Conservation (phyloP, 1,284 basidiomycete genomes). For the Malassezia pachydermatis region DNA sequence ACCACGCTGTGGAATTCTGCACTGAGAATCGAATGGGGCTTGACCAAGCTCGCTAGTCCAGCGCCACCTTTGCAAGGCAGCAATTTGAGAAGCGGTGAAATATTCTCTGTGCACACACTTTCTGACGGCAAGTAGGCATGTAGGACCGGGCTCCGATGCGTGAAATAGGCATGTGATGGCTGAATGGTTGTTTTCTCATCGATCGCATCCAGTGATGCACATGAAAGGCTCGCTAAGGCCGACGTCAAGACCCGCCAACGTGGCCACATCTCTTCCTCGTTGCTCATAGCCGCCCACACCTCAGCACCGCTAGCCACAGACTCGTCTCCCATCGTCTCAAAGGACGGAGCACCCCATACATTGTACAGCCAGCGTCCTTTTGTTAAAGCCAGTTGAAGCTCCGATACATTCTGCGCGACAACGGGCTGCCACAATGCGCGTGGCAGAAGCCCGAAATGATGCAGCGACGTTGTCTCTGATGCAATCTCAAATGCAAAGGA, state of each 20-base stretch:
- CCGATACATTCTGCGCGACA: slow-evolving; percentile 68
- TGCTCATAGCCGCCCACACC: slow-evolving; percentile 60
- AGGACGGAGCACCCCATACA: slow-evolving; percentile 54
- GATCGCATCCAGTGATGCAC: slow-evolving; percentile 65
- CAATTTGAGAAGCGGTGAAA: slow-evolving; percentile 88
- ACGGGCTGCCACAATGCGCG: slow-evolving; percentile 74
- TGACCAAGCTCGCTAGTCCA: slow-evolving; percentile 73
- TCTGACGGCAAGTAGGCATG: slow-evolving; percentile 28
- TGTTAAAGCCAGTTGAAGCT: slow-evolving; percentile 73
- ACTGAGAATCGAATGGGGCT: slow-evolving; percentile 74
- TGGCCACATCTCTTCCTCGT: slow-evolving; percentile 6
- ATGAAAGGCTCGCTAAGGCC: slow-evolving; percentile 82
- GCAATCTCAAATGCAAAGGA: slow-evolving; percentile 54
- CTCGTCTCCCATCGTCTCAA: slow-evolving; percentile 48
- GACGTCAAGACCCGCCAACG: slow-evolving; percentile 73
- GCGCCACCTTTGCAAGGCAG: slow-evolving; percentile 78
- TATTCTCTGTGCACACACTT: slow-evolving; percentile 73
- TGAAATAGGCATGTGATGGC: slow-evolving; percentile 20
- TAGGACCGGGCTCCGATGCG: slow-evolving; percentile 3
- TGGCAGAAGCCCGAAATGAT: slow-evolving; percentile 57
- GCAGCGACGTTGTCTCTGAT: slow-evolving; percentile 19
- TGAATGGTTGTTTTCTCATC: slow-evolving; percentile 26
- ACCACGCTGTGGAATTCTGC: slow-evolving; percentile 79
- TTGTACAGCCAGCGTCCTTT: slow-evolving; percentile 82
- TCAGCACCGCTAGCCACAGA: slow-evolving; percentile 73